Evolutionary conservation across 2,329 filamentous ascomycete genomes (phyloP), one percentile per base, ranked within the genome.

Genomic region (Domatiomyces catenatus): DNA sequence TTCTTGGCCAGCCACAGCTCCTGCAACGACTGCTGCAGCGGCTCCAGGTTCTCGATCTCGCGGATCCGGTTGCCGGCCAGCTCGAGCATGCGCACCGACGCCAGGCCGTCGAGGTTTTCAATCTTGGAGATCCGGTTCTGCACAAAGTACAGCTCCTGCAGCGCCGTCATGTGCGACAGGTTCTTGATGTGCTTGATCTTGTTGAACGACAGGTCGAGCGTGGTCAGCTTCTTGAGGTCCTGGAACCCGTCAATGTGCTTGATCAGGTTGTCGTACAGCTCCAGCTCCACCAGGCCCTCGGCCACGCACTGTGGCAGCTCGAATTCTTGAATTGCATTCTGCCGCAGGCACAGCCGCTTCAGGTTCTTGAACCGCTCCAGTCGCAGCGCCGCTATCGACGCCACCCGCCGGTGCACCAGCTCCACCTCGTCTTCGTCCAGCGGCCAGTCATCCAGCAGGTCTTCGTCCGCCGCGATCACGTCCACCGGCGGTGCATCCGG

Each of bases 151-250:
- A 98, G 66, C 59, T 96, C 87, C 55, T 76, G 83, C 51, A 96
- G 75, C 49, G 87, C 76, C 19, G 71, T 82, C 52, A 98, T 71
- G 61, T 90, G 84, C 52, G 76, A 76, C 57, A 96, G 71, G 61
- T 90, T 81, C 68, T 94, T 94, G 71, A 98, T 94, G 68, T 95
- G 89, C 67, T 94, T 95, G 71, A 98, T 90, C 73, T 96, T 96
- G 74, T 98, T 98, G 77, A 95, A 98, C 66, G 86, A 93, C 48
- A 98, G 75, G 65, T 98, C 92, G 50, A 98, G 78, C 51, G 73
- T 83, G 5, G 77, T 86, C 49, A 98, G 76, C 54, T 84, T 75
- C 10, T 75, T 79, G 51, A 95, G 78, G 45, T 79, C 73, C 49
- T 95, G 88, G 45, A 98, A 75, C 26, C 86, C 86, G 58, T 82